These are phyloP conservation scores for Annulohypoxylon moriforme DNA, from an alignment of 495 filamentous ascomycete species.

Conservation along the genomic window DNA sequence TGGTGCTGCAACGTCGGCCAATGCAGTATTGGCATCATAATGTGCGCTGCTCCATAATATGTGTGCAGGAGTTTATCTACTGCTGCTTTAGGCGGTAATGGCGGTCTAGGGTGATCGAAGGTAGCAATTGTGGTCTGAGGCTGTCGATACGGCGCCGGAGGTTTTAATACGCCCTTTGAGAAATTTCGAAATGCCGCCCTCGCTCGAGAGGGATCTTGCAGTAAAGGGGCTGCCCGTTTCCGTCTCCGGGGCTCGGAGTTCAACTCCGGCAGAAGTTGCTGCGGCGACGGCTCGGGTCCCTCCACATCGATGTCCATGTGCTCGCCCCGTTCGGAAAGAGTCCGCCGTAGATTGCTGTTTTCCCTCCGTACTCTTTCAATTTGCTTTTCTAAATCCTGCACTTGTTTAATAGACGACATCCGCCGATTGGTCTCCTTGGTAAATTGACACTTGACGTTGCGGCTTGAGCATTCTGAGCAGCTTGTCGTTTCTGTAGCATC, in stretches of 20 bases:
- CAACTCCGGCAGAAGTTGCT: conserved; percentile 75
- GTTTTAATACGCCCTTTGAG: conserved; percentile 82
- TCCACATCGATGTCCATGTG: conserved; percentile 73
- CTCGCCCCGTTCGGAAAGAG: conserved; percentile 61
- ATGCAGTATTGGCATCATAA: conserved; percentile 84
- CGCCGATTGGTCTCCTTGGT: conserved; percentile 98
- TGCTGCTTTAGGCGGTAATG: conserved; percentile 74
- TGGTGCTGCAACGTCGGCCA: conserved; percentile 85
- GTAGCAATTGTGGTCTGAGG: conserved; percentile 58
- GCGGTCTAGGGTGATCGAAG: conserved; percentile 67
- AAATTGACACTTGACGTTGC: conserved; percentile 97
- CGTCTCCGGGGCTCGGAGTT: conserved; percentile 71
- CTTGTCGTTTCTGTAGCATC: conserved; percentile 95
- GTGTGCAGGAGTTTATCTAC: conserved; percentile 80
- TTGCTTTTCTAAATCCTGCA: conserved; percentile 96
- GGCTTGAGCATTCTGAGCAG: conserved; percentile 95
- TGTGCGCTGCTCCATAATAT: conserved; percentile 82
- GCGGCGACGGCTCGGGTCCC: conserved; percentile 63
- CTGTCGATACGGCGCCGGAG: conserved; percentile 76
- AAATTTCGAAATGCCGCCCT: conserved; percentile 78
- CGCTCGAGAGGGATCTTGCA: conserved; percentile 75
- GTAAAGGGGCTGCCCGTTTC: conserved; percentile 65
- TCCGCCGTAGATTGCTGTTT: conserved; percentile 74
- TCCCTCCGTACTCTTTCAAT: conserved; percentile 78
- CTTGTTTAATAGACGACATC: conserved; percentile 99